A percentile compares a stretch with the other conserved stretches of the same genome.
phyloP scores from a whole-genome alignment of 306 rosid species.

The Chamaecrista fasciculata region DNA sequence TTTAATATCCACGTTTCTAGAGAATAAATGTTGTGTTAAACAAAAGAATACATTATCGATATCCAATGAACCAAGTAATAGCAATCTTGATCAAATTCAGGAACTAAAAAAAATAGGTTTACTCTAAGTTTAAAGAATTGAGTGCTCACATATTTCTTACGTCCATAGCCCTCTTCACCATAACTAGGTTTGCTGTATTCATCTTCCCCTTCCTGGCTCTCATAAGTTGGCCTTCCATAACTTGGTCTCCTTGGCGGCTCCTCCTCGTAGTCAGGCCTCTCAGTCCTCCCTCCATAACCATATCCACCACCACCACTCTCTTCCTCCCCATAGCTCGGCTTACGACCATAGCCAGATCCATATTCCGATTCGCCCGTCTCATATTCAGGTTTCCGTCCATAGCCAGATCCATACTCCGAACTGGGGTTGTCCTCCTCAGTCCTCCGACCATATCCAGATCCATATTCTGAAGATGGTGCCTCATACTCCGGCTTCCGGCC shows the following conservation, averaged over 20 bases:
- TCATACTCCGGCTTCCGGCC: constrained; percentile 36
- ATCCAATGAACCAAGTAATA: too few relatives aligned
- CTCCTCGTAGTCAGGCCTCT: constrained; percentile 26
- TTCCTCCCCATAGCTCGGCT: constrained; percentile 46
- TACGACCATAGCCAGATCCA: constrained; percentile 39
- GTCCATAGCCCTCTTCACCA: constrained; percentile 60
- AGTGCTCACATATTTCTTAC: constrained; percentile 76
- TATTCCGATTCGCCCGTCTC: constrained; percentile 19
- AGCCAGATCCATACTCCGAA: constrained; percentile 3
- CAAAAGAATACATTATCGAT: too few relatives aligned
- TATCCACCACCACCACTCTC: constrained; percentile 35
- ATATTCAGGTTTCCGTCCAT: constrained; percentile 20
- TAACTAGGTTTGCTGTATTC: constrained; percentile 40
- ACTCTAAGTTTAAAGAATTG: not conserved
- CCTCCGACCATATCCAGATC: constrained; percentile 1
- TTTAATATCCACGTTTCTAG: too few relatives aligned
- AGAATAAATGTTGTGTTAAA: too few relatives aligned
- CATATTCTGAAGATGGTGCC: constrained; percentile 3
- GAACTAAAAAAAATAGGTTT: too few relatives aligned
- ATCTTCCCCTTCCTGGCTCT: constrained; percentile 24
- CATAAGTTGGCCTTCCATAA: constrained; percentile 37
- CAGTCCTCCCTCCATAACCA: constrained; percentile 34
- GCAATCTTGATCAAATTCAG: too few relatives aligned
- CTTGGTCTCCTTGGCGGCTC: constrained; percentile 23
- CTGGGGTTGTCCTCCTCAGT: not conserved